These are phyloP conservation scores for Udeniomyces megalosporus DNA, from an alignment of 768 basidiomycete genomes.

Conservation along the genomic window DNA sequence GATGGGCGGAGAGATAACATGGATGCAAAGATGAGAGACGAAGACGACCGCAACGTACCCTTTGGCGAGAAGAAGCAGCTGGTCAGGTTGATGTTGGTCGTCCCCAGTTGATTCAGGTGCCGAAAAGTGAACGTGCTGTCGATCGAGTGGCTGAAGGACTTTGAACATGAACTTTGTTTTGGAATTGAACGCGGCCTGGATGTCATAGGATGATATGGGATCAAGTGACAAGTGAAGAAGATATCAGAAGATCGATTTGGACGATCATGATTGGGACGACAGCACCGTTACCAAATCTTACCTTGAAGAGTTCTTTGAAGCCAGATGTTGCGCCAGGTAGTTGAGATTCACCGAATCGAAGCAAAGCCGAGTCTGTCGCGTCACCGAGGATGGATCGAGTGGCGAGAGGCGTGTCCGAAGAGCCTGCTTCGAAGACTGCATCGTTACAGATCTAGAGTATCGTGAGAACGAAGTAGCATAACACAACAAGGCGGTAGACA, in stretches of 20 bases:
- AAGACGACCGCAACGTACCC: neutral
- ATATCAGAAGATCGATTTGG: too few relatives aligned
- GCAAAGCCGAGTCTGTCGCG: slow-evolving; percentile 44
- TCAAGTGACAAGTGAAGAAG: neutral
- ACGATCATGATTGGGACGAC: too few relatives aligned
- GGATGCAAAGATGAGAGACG: neutral
- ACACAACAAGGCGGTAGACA: too few relatives aligned
- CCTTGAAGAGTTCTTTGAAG: slow-evolving; percentile 29
- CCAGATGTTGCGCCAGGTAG: slow-evolving; percentile 12
- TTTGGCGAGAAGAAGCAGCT: neutral
- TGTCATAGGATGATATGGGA: neutral
- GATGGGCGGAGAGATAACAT: too few relatives aligned
- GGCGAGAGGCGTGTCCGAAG: neutral
- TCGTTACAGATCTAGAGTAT: neutral
- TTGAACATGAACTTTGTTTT: slow-evolving; percentile 45
- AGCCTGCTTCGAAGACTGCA: neutral
- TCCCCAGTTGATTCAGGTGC: too few relatives aligned
- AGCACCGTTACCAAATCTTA: too few relatives aligned
- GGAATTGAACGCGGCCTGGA: slow-evolving; percentile 26
- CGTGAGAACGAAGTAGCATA: too few relatives aligned
- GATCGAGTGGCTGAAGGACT: neutral
- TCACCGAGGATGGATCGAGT: slow-evolving; percentile 36
- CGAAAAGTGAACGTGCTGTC: neutral
- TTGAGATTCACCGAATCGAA: slow-evolving; percentile 34
- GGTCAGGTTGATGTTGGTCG: neutral